Evolutionary conservation across 805 yeast genomes (phyloP).

Genomic region (Yarrowia sp.): DNA sequence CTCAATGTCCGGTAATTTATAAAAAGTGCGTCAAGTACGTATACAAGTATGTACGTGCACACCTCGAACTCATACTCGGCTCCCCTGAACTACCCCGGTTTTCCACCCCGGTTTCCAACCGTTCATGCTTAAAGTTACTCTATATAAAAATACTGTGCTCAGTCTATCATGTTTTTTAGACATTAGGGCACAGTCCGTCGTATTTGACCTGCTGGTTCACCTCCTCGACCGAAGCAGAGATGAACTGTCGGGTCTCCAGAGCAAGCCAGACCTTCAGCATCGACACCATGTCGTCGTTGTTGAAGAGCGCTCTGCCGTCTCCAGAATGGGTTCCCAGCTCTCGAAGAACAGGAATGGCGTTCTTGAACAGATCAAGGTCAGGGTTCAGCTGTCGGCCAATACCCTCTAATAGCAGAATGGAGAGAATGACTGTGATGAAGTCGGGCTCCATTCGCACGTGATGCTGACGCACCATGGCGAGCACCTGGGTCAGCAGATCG

Average conservation of each 20-base stretch:
- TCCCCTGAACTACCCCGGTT: no score
- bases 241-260: slow-evolving; percentile 84
- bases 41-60: no score
- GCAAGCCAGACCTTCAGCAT: slow-evolving; percentile 94
- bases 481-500: slow-evolving; percentile 83
- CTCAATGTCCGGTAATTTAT: no score
- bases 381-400: slow-evolving; percentile 95
- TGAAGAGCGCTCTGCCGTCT: slow-evolving; percentile 49
- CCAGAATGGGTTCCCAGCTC: slow-evolving; percentile 78
- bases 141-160: slow-evolving; percentile 27
- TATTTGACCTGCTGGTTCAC: slow-evolving; percentile 63
- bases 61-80: no score
- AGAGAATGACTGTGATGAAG: slow-evolving; percentile 93
- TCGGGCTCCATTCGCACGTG: slow-evolving; percentile 99
- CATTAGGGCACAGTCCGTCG: slow-evolving; percentile 70
- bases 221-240: slow-evolving; percentile 81
- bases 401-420: slow-evolving; percentile 89
- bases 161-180: slow-evolving; percentile 24
- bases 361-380: slow-evolving; percentile 89
- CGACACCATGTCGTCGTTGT: slow-evolving; percentile 59
- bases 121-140: slow-evolving; percentile 17
- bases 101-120: no score
- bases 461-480: slow-evolving; percentile 88
- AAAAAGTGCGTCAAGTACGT: no score
- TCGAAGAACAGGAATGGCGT: slow-evolving; percentile 85